A percentile compares a stretch with the other conserved stretches of the same genome.
Conservation (phyloP, 1,284 basidiomycete species). For the Mycena citricolor region DNA sequence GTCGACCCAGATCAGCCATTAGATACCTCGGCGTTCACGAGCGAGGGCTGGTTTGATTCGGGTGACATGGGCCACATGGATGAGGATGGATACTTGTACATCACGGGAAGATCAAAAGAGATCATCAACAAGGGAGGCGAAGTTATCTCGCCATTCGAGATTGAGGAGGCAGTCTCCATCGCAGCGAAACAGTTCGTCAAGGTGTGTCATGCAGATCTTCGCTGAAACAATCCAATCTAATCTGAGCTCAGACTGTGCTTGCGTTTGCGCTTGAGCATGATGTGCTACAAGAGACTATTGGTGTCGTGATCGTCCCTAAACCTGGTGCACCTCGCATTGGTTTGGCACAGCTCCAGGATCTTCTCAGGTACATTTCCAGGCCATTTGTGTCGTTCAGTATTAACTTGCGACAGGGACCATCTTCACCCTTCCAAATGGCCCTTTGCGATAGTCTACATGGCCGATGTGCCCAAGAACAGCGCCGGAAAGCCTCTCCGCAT, state of each 20-base stretch:
- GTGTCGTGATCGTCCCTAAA: slow-evolving; percentile 39
- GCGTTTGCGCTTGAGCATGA: slow-evolving; percentile 46
- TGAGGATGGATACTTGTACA: slow-evolving; percentile 57
- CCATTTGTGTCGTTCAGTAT: background rate
- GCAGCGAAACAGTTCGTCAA: slow-evolving; percentile 42
- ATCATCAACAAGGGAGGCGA: slow-evolving; percentile 67
- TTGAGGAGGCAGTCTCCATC: slow-evolving; percentile 47
- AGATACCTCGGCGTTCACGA: slow-evolving; percentile 44
- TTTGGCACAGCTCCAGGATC: slow-evolving; percentile 41
- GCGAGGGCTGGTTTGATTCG: slow-evolving; percentile 55
- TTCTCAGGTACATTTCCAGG: slow-evolving; percentile 36
- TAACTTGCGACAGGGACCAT: slow-evolving; percentile 28
- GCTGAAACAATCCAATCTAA: slow-evolving; percentile 1
- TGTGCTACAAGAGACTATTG: slow-evolving; percentile 45
- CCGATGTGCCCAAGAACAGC: slow-evolving; percentile 44
- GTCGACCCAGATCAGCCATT: slow-evolving; percentile 37
- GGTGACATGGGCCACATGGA: slow-evolving; percentile 67
- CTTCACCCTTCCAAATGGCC: slow-evolving; percentile 50
- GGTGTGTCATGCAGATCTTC: slow-evolving; percentile 24
- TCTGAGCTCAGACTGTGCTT: slow-evolving; percentile 31
- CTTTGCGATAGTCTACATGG: slow-evolving; percentile 43
- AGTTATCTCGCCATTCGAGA: slow-evolving; percentile 67
- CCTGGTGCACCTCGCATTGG: slow-evolving; percentile 35
- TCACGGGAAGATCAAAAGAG: slow-evolving; percentile 61
- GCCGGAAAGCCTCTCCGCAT: slow-evolving; percentile 47